Base-by-base conservation (phyloP, 768 basidiomycete species). In the Termitomyces sp. region DNA sequence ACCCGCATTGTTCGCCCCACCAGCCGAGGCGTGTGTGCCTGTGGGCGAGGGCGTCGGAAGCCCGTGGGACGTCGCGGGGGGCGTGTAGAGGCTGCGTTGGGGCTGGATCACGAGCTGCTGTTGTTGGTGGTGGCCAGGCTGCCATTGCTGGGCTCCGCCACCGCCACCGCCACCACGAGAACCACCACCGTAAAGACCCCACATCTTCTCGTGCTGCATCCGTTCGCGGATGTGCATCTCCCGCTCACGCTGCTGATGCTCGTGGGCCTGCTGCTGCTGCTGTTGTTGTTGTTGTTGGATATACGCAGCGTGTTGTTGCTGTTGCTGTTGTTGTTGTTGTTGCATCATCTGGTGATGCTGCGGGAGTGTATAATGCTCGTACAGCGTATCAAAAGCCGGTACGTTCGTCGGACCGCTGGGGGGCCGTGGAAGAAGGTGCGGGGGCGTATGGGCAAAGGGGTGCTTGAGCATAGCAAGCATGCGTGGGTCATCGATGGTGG, bases 1-100 rank as follows among this genome's bases (percentile, higher is more conserved):
- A n/a, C n/a, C n/a, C n/a, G n/a, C n/a, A n/a, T n/a, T n/a, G n/a
- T n/a, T n/a, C n/a, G n/a, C n/a, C 0, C 14, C 46, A 2, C 5
- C 11, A 19, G 51, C 53, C 21, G 49, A 30, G 7, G 34, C 30
- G 12, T 53, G 53, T 14, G 55, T 44, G 3, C 26, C 54, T 3
- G 62, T 58, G 4, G 60, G 62, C 11, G 54, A 58, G 10, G 64
- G 64, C 26, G 65, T 58, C 1, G 69, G 66, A 54, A 70, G 65
- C 40, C 69, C 68, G 57, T 77, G 77, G 21, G 74, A 66, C 11
- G 67, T 64, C 7, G 73, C 68, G 21, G 79, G 74, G 37, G 78
- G 74, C 3, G 77, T 76, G 60, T 77, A 71, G 51, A 77, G 66
- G 45, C 62, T 58, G 2, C 70, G 66, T 37, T 73, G 74, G 0